Conservation (phyloP, 2,329 filamentous ascomycete species). For the Xylaria arbuscula region DNA sequence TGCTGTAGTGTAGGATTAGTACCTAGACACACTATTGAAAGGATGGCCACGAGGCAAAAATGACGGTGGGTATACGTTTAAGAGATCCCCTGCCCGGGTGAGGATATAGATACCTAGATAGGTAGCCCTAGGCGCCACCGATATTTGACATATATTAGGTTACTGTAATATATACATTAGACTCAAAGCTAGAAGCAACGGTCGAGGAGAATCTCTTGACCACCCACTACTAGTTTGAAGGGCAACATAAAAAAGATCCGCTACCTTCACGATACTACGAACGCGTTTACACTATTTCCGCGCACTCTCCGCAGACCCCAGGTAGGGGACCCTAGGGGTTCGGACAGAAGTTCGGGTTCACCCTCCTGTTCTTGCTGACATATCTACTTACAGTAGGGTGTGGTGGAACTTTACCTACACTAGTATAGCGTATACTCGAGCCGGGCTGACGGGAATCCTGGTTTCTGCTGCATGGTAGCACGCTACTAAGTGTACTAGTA, state of each 20-base stretch:
- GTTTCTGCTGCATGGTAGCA: background rate
- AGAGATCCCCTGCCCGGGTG: background rate
- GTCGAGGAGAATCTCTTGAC: background rate
- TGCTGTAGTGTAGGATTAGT: constrained; percentile 4
- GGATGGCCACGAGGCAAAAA: background rate
- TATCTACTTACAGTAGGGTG: background rate
- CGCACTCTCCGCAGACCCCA: background rate
- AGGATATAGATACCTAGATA: background rate
- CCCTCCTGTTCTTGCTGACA: background rate
- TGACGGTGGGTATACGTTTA: background rate
- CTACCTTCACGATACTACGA: background rate
- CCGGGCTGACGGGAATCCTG: constrained; percentile 16
- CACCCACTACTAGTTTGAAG: background rate
- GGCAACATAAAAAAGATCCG: background rate
- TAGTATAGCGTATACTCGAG: constrained; percentile 3
- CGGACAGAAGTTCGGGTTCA: constrained; percentile 1
- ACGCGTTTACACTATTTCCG: background rate
- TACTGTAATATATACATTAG: background rate
- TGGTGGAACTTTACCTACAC: background rate
- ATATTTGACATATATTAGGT: background rate
- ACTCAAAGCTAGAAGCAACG: background rate
- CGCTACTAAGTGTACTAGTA: background rate
- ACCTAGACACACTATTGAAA: constrained; percentile 4
- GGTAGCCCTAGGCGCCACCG: background rate
- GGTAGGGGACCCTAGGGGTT: background rate